A percentile compares a stretch with the other conserved stretches of the same genome.
phyloP scores from a whole-genome alignment of 306 rosid genomes.

The Dryas alaskensis region DNA sequence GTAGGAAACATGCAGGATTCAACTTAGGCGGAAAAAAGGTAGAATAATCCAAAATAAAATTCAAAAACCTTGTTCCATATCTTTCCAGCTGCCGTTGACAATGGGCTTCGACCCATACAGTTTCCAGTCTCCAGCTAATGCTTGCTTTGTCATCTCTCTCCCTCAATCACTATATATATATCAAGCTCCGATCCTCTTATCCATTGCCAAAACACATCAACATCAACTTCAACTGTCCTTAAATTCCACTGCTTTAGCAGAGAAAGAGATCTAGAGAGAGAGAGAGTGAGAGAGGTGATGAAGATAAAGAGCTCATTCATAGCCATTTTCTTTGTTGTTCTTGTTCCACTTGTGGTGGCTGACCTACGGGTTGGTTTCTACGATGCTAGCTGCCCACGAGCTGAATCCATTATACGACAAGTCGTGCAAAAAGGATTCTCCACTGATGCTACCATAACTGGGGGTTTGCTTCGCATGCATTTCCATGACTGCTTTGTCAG shows the following conservation, averaged over 20 bases:
- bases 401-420: slow-evolving; percentile 39
- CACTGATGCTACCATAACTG: slow-evolving; percentile 37
- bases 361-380: slow-evolving; percentile 48
- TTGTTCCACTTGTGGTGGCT: slow-evolving; percentile 34
- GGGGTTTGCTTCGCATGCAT: slow-evolving; percentile 55
- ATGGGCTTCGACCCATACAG: no score
- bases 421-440: slow-evolving; percentile 36
- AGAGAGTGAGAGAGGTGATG: background rate
- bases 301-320: slow-evolving; percentile 15
- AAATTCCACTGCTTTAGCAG: background rate
- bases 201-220: background rate
- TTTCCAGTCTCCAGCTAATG: no score
- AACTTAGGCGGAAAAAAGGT: no score
- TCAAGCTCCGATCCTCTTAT: no score
- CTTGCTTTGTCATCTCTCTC: no score
- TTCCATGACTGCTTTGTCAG: slow-evolving; percentile 60
- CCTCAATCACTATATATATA: no score
- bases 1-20: no score
- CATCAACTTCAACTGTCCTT: background rate
- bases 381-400: slow-evolving; percentile 33
- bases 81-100: no score
- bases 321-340: slow-evolving; percentile 5
- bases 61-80: no score
- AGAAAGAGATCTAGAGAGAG: no score
- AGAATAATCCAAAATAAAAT: no score